A percentile compares a stretch with the other conserved stretches of the same genome.
phyloP scores from a whole-genome alignment of 495 filamentous ascomycete genomes.

The Lasiosphaeris hirsuta region DNA sequence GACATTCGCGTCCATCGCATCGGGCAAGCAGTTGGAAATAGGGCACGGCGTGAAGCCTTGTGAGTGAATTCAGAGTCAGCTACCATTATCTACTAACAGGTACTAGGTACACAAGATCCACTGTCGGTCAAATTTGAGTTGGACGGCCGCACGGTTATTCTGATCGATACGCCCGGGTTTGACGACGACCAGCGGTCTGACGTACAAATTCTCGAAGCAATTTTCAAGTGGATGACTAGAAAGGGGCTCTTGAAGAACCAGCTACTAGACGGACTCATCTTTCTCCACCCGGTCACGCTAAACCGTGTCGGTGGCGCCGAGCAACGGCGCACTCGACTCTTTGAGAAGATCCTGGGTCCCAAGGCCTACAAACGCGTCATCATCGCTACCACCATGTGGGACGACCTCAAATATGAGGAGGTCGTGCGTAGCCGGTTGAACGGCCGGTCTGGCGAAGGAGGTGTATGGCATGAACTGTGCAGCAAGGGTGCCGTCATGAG shows the following conservation, averaged over 20 bases:
- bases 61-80: neutral
- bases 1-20: neutral
- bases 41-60: slow-evolving; percentile 2
- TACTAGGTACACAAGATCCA: neutral
- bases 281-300: neutral
- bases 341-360: no score
- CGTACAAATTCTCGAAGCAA: slow-evolving; percentile 37
- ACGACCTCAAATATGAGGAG: neutral
- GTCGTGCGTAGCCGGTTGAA: neutral
- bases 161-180: slow-evolving; percentile 48
- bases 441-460: neutral
- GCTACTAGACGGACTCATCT: neutral
- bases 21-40: neutral
- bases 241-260: neutral
- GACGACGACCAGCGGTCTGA: slow-evolving; percentile 40
- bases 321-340: no score
- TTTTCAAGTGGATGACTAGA: slow-evolving; percentile 20
- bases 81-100: neutral
- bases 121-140: neutral
- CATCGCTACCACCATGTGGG: no score
- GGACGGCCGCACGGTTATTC: slow-evolving; percentile 7
- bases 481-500: no score
- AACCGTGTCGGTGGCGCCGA: neutral
- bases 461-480: no score
- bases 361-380: no score